Base-by-base conservation (phyloP, 2,329 filamentous ascomycete species). In the Aureobasidium lini region DNA sequence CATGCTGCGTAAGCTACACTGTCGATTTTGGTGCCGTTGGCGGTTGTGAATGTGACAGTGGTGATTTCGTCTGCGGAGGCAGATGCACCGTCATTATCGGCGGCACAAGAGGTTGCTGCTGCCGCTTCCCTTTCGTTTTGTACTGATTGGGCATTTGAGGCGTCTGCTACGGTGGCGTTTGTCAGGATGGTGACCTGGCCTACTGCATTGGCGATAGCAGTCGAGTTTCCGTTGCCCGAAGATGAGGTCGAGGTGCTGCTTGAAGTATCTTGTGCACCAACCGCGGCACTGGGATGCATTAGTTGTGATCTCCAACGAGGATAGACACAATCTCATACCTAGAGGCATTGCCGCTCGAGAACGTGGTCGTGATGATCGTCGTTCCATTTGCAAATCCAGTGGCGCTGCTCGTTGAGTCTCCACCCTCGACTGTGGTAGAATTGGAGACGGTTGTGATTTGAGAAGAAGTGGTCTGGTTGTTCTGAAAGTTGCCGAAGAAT, bases 201-300 rank as follows among this genome's bases (percentile, higher is more conserved):
- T 18, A 15, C 50, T 43, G 50, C 50, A 8, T 43, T 54, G 18
- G 50, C 37, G 15, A 54, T 54, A 15, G 50, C 50, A 4, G 50
- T 54, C 8, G 50, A 54, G 50, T 54, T 54, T 32, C 23, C 28
- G 28, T 54, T 43, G 15, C 50, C 50, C 5, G 23, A 15, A 3
- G 50, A 54, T 6, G 50, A 5, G 9, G 50, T 43, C 8, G 37
- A 43, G 10, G 15, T 34, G n/a, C 18, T 11, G 8, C 18, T 42
- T 5, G 50, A 43, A 9, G 36, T 42, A 9, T 43, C 37, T 54
- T 54, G 50, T n/a, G 50, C 50, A 34, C 37, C 39, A 11, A 13
- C 50, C 10, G 50, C 50, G 10, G 50, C 50, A n/a, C 50, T 54
- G 28, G n/a, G n/a, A n/a, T n/a, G n/a, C n/a, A n/a, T n/a, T n/a